These are phyloP conservation scores for Xylariales sp. DNA, from an alignment of 2,329 filamentous ascomycete species.

Conservation along the genomic window DNA sequence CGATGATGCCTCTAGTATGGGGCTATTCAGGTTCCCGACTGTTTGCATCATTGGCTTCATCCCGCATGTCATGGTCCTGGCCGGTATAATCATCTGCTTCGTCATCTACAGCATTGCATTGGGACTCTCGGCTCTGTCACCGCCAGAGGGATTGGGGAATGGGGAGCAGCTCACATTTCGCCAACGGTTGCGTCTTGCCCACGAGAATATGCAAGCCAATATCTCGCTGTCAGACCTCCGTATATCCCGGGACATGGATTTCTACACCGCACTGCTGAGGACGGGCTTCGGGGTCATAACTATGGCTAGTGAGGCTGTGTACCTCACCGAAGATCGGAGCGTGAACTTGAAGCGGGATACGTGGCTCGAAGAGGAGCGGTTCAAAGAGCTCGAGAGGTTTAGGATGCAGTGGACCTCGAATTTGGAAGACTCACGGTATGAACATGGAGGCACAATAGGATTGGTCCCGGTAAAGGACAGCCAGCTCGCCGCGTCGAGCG, in stretches of 20 bases:
- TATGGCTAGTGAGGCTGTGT: conserved; percentile 92
- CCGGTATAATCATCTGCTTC: conserved; percentile 71
- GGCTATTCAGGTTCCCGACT: conserved; percentile 81
- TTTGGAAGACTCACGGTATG: conserved; percentile 42
- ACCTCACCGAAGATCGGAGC: conserved; percentile 80
- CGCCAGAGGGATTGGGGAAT: conserved; percentile 42
- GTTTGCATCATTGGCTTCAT: conserved; percentile 95
- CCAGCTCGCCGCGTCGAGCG: conserved; percentile 40
- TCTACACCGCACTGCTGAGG: conserved; percentile 85
- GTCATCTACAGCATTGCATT: conserved; percentile 76
- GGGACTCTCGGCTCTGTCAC: conserved; percentile 65
- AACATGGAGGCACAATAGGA: conserved; percentile 50
- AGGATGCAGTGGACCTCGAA: conserved; percentile 47
- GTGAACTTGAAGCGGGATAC: conserved; percentile 73
- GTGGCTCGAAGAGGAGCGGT: conserved; percentile 86
- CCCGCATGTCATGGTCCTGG: conserved; percentile 81
- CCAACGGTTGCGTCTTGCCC: conserved; percentile 65
- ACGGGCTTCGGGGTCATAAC: conserved; percentile 85
- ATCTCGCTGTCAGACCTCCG: conserved; percentile 76
- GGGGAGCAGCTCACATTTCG: conserved; percentile 36
- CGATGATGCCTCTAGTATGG: conserved; percentile 55
- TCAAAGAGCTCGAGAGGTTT: conserved; percentile 67
- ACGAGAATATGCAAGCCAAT: conserved; percentile 88
- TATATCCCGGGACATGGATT: conserved; percentile 85
- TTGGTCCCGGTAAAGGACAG: conserved; percentile 49